Evolutionary conservation across 2,329 filamentous ascomycete species (phyloP), one percentile per base, ranked within the genome.

Genomic region (Fusarium mundagurra): DNA sequence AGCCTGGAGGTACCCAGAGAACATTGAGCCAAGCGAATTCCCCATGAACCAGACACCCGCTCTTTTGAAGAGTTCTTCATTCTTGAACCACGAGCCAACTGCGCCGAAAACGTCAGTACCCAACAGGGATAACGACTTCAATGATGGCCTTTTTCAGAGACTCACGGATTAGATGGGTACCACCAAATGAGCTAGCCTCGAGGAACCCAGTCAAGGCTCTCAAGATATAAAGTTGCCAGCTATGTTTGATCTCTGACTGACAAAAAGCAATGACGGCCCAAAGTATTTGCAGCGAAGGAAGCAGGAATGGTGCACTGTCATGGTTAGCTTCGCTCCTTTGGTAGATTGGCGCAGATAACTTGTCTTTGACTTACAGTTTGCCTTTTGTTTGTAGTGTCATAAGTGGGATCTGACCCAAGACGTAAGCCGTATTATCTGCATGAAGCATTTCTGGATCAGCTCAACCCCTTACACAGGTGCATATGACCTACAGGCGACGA

Each of bases 261-360:
- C 61, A 65, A 6, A 67, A 67, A 0, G 64, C 61, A 2, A 67
- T 67, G 0, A 66, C 9, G 0, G 64, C 64, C 61, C 61, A 67
- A 3, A 67, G 36, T 0, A 67, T 43, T 6, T 67, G 61, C 0
- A 67, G 64, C 0, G 61, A 67, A 2, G 61, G 64, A 6, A 67
- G 64, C 5, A 67, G 4, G 9, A 58, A 58, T 3, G 61, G 64
- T 11, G 61, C 61, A 0, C 64, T 66, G 9, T 2, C 8, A 10
- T 22, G 2, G 22, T 66, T 3, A 66, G 20, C 1, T 8, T 41
- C 1, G 0, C 3, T 0, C 5, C 2, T 20, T 31, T 8, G 2
- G 3, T 8, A 5, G 16, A 10, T 38, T 2, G 1, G 1, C n/a
- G 4, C 10, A 18, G 8, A 1, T 22, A 7, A 0, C 0, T 13